A percentile compares a stretch with the other conserved stretches of the same genome.
These are phyloP conservation scores for Vaccinium vitisidaea DNA, from an alignment of 148 eudicot species.

Conservation along the genomic window DNA sequence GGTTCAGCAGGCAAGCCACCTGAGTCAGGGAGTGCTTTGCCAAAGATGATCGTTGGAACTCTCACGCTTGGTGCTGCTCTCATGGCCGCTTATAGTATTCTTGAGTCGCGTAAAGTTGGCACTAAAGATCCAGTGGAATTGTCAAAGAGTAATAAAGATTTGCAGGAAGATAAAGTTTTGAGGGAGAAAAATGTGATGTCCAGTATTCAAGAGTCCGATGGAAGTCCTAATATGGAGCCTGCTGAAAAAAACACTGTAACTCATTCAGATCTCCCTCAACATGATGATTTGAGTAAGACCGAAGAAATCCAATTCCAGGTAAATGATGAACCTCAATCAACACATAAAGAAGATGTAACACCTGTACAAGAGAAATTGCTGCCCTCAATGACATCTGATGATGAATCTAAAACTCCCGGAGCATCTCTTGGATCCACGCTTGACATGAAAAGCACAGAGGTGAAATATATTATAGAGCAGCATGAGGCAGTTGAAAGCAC, in stretches of 20 bases:
- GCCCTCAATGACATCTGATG: constrained; percentile 31
- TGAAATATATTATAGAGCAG: constrained; percentile 30
- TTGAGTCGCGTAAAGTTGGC: constrained; percentile 22
- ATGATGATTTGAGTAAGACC: constrained; percentile 31
- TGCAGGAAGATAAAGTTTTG: constrained; percentile 22
- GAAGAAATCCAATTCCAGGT: constrained; percentile 28
- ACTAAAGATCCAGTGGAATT: constrained; percentile 24
- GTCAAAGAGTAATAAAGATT: constrained; percentile 20
- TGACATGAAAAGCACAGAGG: constrained; percentile 30
- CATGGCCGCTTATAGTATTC: constrained; percentile 38
- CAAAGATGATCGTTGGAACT: constrained; percentile 56
- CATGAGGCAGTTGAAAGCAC: constrained; percentile 36
- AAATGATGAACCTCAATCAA: constrained; percentile 17
- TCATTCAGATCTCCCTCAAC: constrained; percentile 26
- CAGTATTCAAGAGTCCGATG: constrained; percentile 29
- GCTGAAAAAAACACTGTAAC: constrained; percentile 31
- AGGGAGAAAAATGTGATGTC: constrained; percentile 25
- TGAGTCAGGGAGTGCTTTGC: constrained; percentile 32
- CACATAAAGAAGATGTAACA: constrained; percentile 25
- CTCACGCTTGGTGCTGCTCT: constrained; percentile 60
- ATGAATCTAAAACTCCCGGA: constrained; percentile 27
- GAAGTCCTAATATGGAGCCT: constrained; percentile 31
- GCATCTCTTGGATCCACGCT: constrained; percentile 35
- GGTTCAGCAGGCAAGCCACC: constrained; percentile 46
- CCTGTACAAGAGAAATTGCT: constrained; percentile 31